phyloP scores from a whole-genome alignment of 768 basidiomycete genomes.

The Punctularia strigosozonata region DNA sequence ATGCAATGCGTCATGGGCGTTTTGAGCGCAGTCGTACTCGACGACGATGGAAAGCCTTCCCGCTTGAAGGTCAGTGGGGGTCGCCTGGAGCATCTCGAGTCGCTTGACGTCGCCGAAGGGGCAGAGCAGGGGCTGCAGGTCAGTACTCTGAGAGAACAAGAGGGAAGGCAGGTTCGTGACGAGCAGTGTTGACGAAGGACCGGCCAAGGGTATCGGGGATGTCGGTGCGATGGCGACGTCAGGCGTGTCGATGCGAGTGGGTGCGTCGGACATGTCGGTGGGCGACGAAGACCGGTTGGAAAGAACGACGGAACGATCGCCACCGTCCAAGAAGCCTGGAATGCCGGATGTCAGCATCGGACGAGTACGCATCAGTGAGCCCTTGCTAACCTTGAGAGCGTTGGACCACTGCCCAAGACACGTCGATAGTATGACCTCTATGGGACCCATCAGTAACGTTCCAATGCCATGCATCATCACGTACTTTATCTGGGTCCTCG shows the following conservation, averaged over 20 bases:
- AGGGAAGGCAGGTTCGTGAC: constrained; percentile 55
- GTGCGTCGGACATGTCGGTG: constrained; percentile 16
- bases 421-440: constrained; percentile 67
- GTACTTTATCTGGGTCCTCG: constrained; percentile 61
- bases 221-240: constrained; percentile 9
- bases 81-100: constrained; percentile 34
- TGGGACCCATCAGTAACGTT: constrained; percentile 1
- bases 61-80: constrained; percentile 19
- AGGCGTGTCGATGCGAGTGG: constrained; percentile 13
- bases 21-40: constrained; percentile 42
- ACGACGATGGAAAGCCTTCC: constrained; percentile 45
- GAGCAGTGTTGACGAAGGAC: constrained; percentile 25
- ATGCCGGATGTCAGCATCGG: background rate
- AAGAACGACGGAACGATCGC: constrained; percentile 59
- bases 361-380: background rate
- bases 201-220: constrained; percentile 5
- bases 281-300: constrained; percentile 31
- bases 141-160: constrained; percentile 54
- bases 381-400: constrained; percentile 56
- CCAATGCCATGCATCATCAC: constrained; percentile 5
- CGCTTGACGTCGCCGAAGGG: constrained; percentile 62
- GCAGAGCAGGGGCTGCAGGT: constrained; percentile 61
- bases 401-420: constrained; percentile 84
- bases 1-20: constrained; percentile 56
- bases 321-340: constrained; percentile 70